phyloP scores from a whole-genome alignment of 140 eudicot species.

The Oenanthe javanica region DNA sequence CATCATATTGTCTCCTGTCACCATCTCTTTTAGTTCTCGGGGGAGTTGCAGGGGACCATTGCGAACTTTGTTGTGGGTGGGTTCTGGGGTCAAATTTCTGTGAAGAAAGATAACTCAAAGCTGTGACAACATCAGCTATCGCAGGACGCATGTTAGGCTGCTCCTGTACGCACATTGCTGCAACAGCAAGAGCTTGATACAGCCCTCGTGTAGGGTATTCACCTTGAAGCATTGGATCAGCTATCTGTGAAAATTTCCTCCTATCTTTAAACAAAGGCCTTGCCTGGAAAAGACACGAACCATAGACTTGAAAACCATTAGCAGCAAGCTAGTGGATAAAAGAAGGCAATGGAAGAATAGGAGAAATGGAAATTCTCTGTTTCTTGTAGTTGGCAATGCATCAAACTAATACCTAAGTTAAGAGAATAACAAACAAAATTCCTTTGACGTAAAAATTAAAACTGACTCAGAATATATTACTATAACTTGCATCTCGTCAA shows the following conservation, averaged over 20 bases:
- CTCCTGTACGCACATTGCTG: constrained; percentile 92
- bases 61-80: constrained; percentile 37
- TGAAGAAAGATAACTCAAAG: constrained; percentile 66
- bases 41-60: constrained; percentile 56
- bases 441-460: not conserved
- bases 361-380: not conserved
- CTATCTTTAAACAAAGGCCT: constrained; percentile 71
- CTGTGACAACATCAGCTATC: constrained; percentile 83
- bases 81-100: constrained; percentile 54
- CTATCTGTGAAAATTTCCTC: constrained; percentile 62
- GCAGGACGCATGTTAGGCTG: constrained; percentile 81
- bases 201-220: constrained; percentile 65
- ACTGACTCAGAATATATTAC: not conserved
- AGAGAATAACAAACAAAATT: not conserved
- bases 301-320: not conserved
- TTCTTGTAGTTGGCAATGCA: not conserved
- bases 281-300: constrained; percentile 35
- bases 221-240: constrained; percentile 79
- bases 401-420: not conserved
- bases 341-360: not conserved
- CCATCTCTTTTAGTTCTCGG: constrained; percentile 53
- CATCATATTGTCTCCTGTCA: constrained; percentile 33
- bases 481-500: not conserved
- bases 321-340: not conserved
- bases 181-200: constrained; percentile 80